Percentiles rank a stretch among this genome's conserved stretches.
Evolutionary conservation across 2,329 filamentous ascomycete genomes (phyloP).

Genomic region (Cercospora canescens): DNA sequence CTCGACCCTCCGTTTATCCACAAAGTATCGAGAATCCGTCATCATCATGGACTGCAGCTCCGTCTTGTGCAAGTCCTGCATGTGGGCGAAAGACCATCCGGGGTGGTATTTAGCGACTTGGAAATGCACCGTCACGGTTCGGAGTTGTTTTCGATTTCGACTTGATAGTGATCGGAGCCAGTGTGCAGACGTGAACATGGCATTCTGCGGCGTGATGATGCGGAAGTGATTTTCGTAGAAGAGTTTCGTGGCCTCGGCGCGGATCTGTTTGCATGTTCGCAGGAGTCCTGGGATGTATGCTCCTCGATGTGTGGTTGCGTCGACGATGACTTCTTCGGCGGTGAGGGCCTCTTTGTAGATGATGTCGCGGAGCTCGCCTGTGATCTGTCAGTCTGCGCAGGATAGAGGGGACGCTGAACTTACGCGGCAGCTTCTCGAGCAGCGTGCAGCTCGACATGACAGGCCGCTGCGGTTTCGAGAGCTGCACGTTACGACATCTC

Average conservation of each 20-base stretch:
- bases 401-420: neutral
- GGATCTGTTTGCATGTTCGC: slow-evolving; percentile 13
- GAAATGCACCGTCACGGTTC: neutral
- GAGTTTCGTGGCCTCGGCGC: slow-evolving; percentile 11
- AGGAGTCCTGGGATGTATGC: slow-evolving; percentile 5
- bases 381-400: neutral
- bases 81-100: neutral
- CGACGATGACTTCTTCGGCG: neutral
- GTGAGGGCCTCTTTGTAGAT: slow-evolving; percentile 11
- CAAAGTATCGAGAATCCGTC: slow-evolving; percentile 1
- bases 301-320: neutral
- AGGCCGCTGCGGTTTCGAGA: neutral
- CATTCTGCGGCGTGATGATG: neutral
- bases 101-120: neutral
- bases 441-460: slow-evolving; percentile 10
- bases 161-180: slow-evolving; percentile 10
- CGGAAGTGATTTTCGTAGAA: slow-evolving; percentile 13
- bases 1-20: slow-evolving; percentile 3
- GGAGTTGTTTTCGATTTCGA: slow-evolving; percentile 6
- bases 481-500: neutral
- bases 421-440: slow-evolving; percentile 14
- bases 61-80: slow-evolving; percentile 1
- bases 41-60: slow-evolving; percentile 1
- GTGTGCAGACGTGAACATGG: slow-evolving; percentile 3
- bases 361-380: slow-evolving; percentile 13